Conservation (phyloP, 2,329 filamentous ascomycete genomes). For the Talaromyces sp. region DNA sequence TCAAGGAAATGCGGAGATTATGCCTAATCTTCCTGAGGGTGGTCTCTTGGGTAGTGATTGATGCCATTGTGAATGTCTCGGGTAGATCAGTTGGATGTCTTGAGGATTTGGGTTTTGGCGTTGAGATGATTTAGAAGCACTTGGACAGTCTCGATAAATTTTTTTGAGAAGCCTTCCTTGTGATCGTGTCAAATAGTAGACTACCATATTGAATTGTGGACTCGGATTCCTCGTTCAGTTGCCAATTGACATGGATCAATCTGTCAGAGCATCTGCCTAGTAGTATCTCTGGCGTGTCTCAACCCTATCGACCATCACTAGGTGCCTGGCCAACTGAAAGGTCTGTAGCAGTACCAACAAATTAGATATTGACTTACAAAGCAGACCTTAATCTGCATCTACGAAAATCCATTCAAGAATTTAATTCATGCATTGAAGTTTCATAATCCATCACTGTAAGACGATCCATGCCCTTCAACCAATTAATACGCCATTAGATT, state of each 20-base stretch:
- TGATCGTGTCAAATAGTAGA: background rate
- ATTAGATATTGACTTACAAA: background rate
- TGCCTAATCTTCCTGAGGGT: background rate
- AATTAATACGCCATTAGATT: constrained; percentile 13
- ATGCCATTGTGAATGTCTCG: background rate
- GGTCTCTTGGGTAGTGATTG: background rate
- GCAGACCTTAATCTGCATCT: background rate
- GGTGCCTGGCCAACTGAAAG: background rate
- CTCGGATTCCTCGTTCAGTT: background rate
- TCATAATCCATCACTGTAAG: constrained; percentile 11
- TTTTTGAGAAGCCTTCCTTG: background rate
- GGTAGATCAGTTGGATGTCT: background rate
- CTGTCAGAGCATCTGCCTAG: too few relatives aligned
- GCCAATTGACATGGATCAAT: background rate
- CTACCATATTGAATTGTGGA: background rate
- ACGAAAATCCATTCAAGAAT: background rate
- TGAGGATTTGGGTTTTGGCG: background rate
- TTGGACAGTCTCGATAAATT: background rate
- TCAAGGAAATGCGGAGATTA: background rate
- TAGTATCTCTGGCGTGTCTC: too few relatives aligned
- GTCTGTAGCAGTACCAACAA: background rate
- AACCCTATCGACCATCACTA: background rate
- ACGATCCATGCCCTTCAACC: constrained; percentile 10
- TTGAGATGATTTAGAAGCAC: background rate
- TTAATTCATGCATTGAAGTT: constrained; percentile 11